phyloP scores from a whole-genome alignment of 352 stramenopile genomes.

The Phytophthora constricta region DNA sequence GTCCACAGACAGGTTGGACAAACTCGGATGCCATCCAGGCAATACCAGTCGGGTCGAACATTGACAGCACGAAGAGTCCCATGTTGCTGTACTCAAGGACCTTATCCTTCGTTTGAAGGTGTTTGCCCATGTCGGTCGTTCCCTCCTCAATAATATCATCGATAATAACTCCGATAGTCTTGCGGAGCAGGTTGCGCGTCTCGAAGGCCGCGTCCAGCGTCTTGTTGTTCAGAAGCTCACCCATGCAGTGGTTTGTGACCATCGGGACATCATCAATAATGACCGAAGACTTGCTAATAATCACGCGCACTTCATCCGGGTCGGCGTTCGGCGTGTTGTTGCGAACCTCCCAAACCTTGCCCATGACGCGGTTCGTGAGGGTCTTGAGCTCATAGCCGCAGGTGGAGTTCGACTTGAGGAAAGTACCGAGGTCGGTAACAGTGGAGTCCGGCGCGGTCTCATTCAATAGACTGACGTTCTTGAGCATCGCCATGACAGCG shows the following conservation, averaged over 20 bases:
- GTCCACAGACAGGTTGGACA: slow-evolving; percentile 63
- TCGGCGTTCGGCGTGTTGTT: slow-evolving; percentile 27
- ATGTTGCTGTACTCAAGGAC: slow-evolving; percentile 28
- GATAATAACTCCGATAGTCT: slow-evolving; percentile 39
- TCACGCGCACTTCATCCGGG: slow-evolving; percentile 27
- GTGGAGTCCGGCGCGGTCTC: neutral
- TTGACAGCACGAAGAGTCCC: slow-evolving; percentile 50
- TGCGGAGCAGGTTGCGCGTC: slow-evolving; percentile 33
- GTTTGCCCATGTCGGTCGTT: slow-evolving; percentile 37
- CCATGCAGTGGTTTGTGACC: slow-evolving; percentile 43
- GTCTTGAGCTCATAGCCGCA: slow-evolving; percentile 38
- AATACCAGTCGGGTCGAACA: slow-evolving; percentile 59
- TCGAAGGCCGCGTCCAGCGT: slow-evolving; percentile 18
- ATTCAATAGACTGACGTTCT: slow-evolving; percentile 31
- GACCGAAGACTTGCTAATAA: slow-evolving; percentile 30
- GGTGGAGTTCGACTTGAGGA: slow-evolving; percentile 30
- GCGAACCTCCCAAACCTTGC: slow-evolving; percentile 39
- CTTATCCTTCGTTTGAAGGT: slow-evolving; percentile 30
- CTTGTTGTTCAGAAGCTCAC: slow-evolving; percentile 38
- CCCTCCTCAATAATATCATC: slow-evolving; percentile 38
- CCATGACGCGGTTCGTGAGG: slow-evolving; percentile 40
- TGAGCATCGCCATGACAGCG: slow-evolving; percentile 38
- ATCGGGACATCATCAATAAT: slow-evolving; percentile 28
- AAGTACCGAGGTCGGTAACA: slow-evolving; percentile 14
- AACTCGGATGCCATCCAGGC: slow-evolving; percentile 56